phyloP scores from a whole-genome alignment of 345 rosid genomes.

The Arabis alpina region DNA sequence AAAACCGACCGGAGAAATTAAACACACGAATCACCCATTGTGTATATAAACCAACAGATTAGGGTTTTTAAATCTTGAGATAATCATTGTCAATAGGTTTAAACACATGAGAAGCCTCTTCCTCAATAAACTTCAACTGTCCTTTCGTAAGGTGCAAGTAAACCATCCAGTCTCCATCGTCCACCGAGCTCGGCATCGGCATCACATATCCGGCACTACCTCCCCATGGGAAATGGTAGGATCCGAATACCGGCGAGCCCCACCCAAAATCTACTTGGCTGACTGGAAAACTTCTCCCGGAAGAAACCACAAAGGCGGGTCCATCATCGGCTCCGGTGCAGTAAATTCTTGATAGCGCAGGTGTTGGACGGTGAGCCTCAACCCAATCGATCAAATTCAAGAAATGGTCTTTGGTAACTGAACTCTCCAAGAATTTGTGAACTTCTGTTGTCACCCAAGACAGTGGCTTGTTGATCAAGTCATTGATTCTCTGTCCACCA shows the following conservation, averaged over 20 bases:
- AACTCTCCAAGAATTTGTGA: slow-evolving; percentile 46
- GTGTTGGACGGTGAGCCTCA: slow-evolving; percentile 62
- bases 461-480: slow-evolving; percentile 52
- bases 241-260: slow-evolving; percentile 56
- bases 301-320: slow-evolving; percentile 76
- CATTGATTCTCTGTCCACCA: slow-evolving; percentile 47
- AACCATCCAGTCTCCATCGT: slow-evolving; percentile 57
- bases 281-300: slow-evolving; percentile 67
- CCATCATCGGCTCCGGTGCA: slow-evolving; percentile 46
- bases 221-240: slow-evolving; percentile 62
- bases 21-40: slow-evolving; percentile 4
- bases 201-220: slow-evolving; percentile 57
- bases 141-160: slow-evolving; percentile 50
- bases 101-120: slow-evolving; percentile 47
- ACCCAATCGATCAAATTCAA: slow-evolving; percentile 81
- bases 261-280: slow-evolving; percentile 55
- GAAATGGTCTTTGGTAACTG: slow-evolving; percentile 65
- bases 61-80: slow-evolving; percentile 38
- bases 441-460: slow-evolving; percentile 61
- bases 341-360: slow-evolving; percentile 59
- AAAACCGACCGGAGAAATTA: background rate
- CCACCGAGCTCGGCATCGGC: slow-evolving; percentile 62
- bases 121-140: slow-evolving; percentile 52
- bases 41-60: background rate
- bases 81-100: slow-evolving; percentile 48